A percentile compares a stretch with the other conserved stretches of the same genome.
Conservation (phyloP, 768 basidiomycete species). For the Leucocoprinus birnbaumii region DNA sequence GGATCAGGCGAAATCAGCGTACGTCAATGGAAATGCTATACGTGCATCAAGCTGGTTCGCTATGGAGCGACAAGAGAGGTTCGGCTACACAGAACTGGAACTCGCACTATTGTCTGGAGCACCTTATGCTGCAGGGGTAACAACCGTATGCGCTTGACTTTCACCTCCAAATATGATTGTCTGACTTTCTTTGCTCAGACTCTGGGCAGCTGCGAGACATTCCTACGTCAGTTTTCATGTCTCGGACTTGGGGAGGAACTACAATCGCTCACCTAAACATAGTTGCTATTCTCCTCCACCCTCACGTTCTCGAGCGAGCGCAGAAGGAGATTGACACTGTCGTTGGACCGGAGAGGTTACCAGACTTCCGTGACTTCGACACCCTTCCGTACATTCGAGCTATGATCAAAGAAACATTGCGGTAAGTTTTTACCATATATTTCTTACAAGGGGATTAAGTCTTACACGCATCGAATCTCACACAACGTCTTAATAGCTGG, state of each 20-base stretch:
- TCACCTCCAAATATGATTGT: not conserved
- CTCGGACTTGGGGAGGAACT: not conserved
- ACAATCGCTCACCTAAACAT: not conserved
- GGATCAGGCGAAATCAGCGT: constrained; percentile 17
- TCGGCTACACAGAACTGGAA: constrained; percentile 38
- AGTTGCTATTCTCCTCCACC: constrained; percentile 32
- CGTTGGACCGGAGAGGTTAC: constrained; percentile 25
- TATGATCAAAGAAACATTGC: constrained; percentile 21
- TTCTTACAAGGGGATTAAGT: no score
- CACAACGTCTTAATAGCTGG: constrained; percentile 13
- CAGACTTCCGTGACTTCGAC: constrained; percentile 26
- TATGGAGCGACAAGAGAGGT: constrained; percentile 33
- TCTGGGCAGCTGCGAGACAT: constrained; percentile 12
- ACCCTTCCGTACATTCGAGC: constrained; percentile 25
- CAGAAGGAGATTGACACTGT: constrained; percentile 34
- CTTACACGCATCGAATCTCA: not conserved
- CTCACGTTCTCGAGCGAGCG: constrained; percentile 25
- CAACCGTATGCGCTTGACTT: constrained; percentile 17
- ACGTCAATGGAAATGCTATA: constrained; percentile 17
- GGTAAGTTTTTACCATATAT: constrained; percentile 9
- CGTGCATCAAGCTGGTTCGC: constrained; percentile 33
- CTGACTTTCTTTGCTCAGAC: constrained; percentile 12
- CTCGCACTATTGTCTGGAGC: constrained; percentile 32
- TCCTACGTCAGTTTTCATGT: constrained; percentile 12
- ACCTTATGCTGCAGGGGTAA: constrained; percentile 26